Percentiles rank a stretch among this genome's conserved stretches.
Evolutionary conservation across 1,284 basidiomycete species (phyloP).

Genomic region (Coriolopsis trogii): DNA sequence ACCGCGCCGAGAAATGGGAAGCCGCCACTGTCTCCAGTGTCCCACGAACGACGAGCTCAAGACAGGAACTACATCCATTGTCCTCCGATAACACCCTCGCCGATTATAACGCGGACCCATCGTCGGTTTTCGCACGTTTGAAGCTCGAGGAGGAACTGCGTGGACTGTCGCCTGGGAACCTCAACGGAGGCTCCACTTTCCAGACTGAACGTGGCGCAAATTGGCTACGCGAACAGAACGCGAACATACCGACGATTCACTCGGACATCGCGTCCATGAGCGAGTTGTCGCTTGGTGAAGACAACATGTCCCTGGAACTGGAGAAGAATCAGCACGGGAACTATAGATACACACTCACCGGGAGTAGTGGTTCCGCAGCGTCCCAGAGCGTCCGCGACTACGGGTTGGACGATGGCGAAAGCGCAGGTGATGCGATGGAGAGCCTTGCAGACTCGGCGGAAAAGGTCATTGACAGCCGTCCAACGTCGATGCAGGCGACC

Average conservation of each 20-base stretch:
- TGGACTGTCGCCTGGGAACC: slow-evolving; percentile 44
- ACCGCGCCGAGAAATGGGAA: slow-evolving; percentile 24
- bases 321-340: slow-evolving; percentile 68
- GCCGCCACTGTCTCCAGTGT: slow-evolving; percentile 22
- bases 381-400: slow-evolving; percentile 53
- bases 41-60: slow-evolving; percentile 19
- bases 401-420: slow-evolving; percentile 50
- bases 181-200: slow-evolving; percentile 45
- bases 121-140: slow-evolving; percentile 59
- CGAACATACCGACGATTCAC: slow-evolving; percentile 50
- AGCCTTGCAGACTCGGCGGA: slow-evolving; percentile 26
- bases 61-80: slow-evolving; percentile 28
- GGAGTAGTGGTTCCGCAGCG: slow-evolving; percentile 47
- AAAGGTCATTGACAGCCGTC: slow-evolving; percentile 36
- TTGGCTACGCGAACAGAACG: slow-evolving; percentile 85
- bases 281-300: slow-evolving; percentile 27
- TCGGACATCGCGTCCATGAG: slow-evolving; percentile 18
- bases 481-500: slow-evolving; percentile 62
- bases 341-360: slow-evolving; percentile 75
- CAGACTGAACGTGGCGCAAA: slow-evolving; percentile 69
- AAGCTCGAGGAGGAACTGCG: slow-evolving; percentile 53
- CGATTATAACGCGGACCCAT: slow-evolving; percentile 45
- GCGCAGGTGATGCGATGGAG: slow-evolving; percentile 31
- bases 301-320: slow-evolving; percentile 51
- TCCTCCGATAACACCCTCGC: slow-evolving; percentile 31